phyloP scores from a whole-genome alignment of 306 rosid genomes.

The cucumber (Cucumis sativus) region Cucumber_9930_V3 NC_026659.2:30186001-30186500 shows the following conservation, averaged over 20 bases:
- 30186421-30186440: not conserved
- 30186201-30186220: not conserved
- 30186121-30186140: not conserved
- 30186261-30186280: not conserved
- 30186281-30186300: not conserved
- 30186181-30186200: not conserved
- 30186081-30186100: no score
- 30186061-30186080: not conserved
- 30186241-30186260: not conserved
- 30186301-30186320: no score
- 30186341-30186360: no score
- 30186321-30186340: no score
- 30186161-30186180: not conserved
- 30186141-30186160: not conserved
- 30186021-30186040: slow-evolving; percentile 52
- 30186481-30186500: slow-evolving; percentile 70
- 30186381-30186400: no score
- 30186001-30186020: slow-evolving; percentile 67
- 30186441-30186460: slow-evolving; percentile 51
- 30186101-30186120: not conserved
- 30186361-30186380: no score
- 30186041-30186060: not conserved
- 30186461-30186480: slow-evolving; percentile 72
- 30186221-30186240: not conserved
- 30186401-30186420: no score